Base-by-base conservation (phyloP, 2,329 filamentous ascomycete genomes). In the Aspergillus latus region DNA sequence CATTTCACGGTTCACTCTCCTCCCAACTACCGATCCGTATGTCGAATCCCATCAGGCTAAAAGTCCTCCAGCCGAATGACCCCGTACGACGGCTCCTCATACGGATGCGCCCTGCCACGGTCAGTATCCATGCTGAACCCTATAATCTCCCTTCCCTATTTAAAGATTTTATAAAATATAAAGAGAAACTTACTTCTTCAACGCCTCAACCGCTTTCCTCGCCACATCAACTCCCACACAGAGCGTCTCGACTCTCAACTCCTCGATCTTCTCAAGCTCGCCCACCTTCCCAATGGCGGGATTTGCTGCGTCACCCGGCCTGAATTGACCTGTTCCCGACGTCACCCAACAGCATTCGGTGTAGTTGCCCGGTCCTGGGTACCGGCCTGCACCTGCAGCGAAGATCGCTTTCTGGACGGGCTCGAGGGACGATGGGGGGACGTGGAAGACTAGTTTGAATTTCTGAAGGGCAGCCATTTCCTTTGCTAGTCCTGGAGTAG, bases 311-410 rank as follows among this genome's bases (percentile, higher is more conserved):
- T 59, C 57, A 1, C 59, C 54, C 0, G 59, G 59, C 0, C 57
- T 52, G 11, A 61, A 61, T 10, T 61, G 59, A 1, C 57, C 57
- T 0, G 39, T 59, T 3, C 59, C 59, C 1, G 59, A 29, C 0
- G 57, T 57, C n/a, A 54, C 54, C 43, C 51, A 61, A 52, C 59
- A 61, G 49, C 58, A 60, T 15, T 62, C 60, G 7, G 60, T 62
- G 40, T 62, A 62, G 34, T 59, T 55, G 1, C 60, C 60, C 1
- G 57, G 59, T 1, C 58, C 58, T 0, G 60, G 56, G 39, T 62
- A 62, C n/a, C 54, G 53, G 30, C 60, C 58, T 2, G 60, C 60
- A 0, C 60, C 60, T 3, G 58, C 60, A 11, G 60, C 58, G 32
- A 62, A 62, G 29, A 62, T 58, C n/a, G 60, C 60, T 13, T 53